These are phyloP conservation scores for Sechiopsis laciniata DNA, from an alignment of 306 rosid species.

Conservation along the genomic window DNA sequence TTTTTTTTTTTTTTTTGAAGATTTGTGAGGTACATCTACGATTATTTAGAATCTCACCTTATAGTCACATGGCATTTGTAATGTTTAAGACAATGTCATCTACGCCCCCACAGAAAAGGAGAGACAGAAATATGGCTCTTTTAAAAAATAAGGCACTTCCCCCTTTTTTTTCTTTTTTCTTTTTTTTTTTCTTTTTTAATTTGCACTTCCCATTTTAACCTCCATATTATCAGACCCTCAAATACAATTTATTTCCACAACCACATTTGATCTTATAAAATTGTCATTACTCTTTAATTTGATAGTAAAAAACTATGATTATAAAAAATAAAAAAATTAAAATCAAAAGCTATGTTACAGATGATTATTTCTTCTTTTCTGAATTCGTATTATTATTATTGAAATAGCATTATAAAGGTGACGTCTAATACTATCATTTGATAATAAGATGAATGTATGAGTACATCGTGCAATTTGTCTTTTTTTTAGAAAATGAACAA, in stretches of 20 bases:
- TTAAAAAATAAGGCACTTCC: no score
- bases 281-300: background rate
- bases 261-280: background rate
- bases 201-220: no score
- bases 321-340: no score
- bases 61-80: background rate
- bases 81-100: background rate
- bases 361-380: background rate
- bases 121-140: background rate
- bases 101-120: background rate
- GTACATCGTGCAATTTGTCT: no score
- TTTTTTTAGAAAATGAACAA: background rate
- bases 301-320: background rate
- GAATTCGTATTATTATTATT: background rate
- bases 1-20: no score
- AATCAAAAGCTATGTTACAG: background rate
- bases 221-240: background rate
- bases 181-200: no score
- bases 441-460: background rate
- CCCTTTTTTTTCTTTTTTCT: no score
- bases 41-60: background rate
- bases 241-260: background rate
- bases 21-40: background rate
- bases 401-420: background rate
- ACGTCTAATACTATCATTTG: background rate